A percentile compares a stretch with the other conserved stretches of the same genome.
Conservation (phyloP, 2,329 filamentous ascomycete genomes). For the Epichloe brachyelytri region DNA sequence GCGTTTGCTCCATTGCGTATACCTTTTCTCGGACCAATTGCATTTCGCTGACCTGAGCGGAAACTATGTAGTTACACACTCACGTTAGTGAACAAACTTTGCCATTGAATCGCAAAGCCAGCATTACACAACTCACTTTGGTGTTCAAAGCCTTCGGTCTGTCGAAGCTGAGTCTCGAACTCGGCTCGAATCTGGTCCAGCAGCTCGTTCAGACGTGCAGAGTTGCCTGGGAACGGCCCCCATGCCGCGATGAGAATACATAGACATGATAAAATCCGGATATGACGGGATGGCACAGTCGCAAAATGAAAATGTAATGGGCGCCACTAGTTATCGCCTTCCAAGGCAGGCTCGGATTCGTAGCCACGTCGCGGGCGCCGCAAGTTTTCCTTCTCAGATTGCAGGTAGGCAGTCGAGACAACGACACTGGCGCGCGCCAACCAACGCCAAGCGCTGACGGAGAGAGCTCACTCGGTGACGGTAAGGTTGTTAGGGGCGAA, state of each 20-base stretch:
- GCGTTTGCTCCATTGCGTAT: conserved; percentile 81
- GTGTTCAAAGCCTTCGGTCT: conserved; percentile 79
- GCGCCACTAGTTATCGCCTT: neutral
- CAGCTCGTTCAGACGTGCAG: conserved; percentile 71
- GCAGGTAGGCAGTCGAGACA: neutral
- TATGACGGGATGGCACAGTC: neutral
- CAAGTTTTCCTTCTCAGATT: neutral
- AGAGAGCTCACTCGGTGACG: neutral
- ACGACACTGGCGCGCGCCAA: neutral
- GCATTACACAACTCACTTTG: conserved; percentile 57
- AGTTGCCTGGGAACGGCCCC: conserved; percentile 46
- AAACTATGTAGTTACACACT: conserved; percentile 43
- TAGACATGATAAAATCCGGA: conserved; percentile 38
- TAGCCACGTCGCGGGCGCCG: neutral
- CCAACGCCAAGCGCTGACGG: neutral
- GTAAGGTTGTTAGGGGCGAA: neutral
- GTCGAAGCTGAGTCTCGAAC: conserved; percentile 73
- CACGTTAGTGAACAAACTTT: neutral
- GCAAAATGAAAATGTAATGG: neutral
- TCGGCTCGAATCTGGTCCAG: conserved; percentile 83
- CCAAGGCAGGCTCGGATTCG: neutral
- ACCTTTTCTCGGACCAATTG: conserved; percentile 89
- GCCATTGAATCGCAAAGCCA: neutral
- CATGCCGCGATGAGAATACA: conserved; percentile 89
- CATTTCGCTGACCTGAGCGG: conserved; percentile 86